A percentile compares a stretch with the other conserved stretches of the same genome.
phyloP scores from a whole-genome alignment of 2,329 filamentous ascomycete species.

The Colletotrichum horii region DNA sequence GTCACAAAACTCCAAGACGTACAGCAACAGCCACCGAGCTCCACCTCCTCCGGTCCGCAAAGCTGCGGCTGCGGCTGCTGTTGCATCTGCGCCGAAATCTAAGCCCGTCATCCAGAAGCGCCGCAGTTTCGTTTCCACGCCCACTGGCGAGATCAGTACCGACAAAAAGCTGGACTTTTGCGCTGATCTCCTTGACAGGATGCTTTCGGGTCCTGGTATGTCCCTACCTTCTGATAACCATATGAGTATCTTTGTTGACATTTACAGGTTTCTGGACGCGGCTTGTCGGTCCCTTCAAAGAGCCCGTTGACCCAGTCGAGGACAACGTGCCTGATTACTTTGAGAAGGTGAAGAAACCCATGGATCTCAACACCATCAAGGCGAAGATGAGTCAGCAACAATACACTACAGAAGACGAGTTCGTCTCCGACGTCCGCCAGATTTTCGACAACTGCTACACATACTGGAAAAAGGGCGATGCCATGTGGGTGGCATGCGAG shows the following conservation, averaged over 20 bases:
- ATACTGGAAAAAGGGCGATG: constrained; percentile 63
- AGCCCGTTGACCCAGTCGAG: constrained; percentile 60
- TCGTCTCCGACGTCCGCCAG: constrained; percentile 62
- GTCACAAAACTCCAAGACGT: constrained; percentile 6
- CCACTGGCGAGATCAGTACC: constrained; percentile 22
- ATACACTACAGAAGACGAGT: constrained; percentile 59
- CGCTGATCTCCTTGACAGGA: constrained; percentile 60
- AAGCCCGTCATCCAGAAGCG: constrained; percentile 38
- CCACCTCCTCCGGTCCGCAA: constrained; percentile 31
- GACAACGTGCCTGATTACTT: constrained; percentile 68
- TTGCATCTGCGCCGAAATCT: constrained; percentile 29
- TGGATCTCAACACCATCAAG: constrained; percentile 68
- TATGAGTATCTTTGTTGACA: constrained; percentile 4
- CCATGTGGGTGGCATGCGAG: constrained; percentile 61
- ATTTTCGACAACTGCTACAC: constrained; percentile 69
- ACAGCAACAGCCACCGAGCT: not conserved
- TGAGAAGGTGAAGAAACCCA: constrained; percentile 63
- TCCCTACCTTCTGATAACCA: not conserved
- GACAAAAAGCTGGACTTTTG: constrained; percentile 60
- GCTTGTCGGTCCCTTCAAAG: constrained; percentile 66
- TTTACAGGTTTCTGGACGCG: constrained; percentile 67
- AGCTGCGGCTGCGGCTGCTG: constrained; percentile 14
- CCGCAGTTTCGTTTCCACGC: constrained; percentile 32
- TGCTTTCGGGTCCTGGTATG: constrained; percentile 66
- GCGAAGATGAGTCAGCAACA: constrained; percentile 60